phyloP scores from a whole-genome alignment of 192 early-diverging fungal species.

The Backusella macrospora region DNA sequence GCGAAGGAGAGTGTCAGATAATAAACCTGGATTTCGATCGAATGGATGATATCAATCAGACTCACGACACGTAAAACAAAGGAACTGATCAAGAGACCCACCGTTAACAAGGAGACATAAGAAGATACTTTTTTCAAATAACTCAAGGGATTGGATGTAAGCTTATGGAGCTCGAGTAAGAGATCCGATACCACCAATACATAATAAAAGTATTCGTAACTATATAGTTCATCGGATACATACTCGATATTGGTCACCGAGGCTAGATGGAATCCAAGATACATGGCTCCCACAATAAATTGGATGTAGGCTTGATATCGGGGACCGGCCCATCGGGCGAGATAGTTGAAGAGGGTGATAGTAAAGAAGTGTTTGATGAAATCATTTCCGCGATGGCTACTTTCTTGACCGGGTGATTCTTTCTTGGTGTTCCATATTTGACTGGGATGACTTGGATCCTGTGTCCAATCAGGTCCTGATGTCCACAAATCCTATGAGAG shows the following conservation, averaged over 20 bases:
- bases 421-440: constrained; percentile 12
- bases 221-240: background rate
- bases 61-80: constrained; percentile 11
- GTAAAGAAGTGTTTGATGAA: background rate
- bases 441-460: constrained; percentile 27
- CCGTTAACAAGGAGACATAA: constrained; percentile 13
- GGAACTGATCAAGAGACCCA: background rate
- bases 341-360: background rate
- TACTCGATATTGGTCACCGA: constrained; percentile 26
- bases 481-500: constrained; percentile 28
- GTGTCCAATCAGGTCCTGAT: constrained; percentile 23
- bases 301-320: constrained; percentile 31
- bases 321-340: constrained; percentile 19
- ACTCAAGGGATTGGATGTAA: background rate
- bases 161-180: constrained; percentile 24
- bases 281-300: constrained; percentile 15
- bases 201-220: constrained; percentile 36
- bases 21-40: background rate
- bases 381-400: background rate
- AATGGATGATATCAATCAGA: background rate
- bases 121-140: background rate
- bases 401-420: background rate
- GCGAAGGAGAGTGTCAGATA: constrained; percentile 6
- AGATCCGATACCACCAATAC: constrained; percentile 28
- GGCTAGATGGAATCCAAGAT: constrained; percentile 24